These are phyloP conservation scores for Trematosphaeria pertusa DNA, from an alignment of 2,329 filamentous ascomycete genomes.

Conservation along the genomic window DNA sequence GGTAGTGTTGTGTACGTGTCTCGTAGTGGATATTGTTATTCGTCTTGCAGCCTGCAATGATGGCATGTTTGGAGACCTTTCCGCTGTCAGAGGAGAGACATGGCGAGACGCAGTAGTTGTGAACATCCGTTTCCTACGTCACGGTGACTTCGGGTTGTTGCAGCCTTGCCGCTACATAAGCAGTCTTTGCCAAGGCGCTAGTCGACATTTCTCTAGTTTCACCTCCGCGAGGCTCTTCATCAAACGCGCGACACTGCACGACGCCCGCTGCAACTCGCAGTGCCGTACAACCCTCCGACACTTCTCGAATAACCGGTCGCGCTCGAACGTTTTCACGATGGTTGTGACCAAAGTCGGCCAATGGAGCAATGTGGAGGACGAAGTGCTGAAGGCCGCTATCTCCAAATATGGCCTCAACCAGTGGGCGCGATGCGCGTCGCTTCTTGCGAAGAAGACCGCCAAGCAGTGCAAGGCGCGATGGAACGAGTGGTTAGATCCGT, in stretches of 20 bases:
- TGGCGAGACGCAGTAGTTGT: too few relatives aligned
- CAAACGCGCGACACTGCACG: conserved; percentile 6
- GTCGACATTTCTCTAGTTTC: conserved; percentile 11
- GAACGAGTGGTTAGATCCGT: conserved; percentile 97
- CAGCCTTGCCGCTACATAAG: conserved; percentile 12
- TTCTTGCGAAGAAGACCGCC: conserved; percentile 94
- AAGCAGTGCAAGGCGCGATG: conserved; percentile 99
- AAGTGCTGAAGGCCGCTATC: conserved; percentile 84
- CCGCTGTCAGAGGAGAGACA: too few relatives aligned
- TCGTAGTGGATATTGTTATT: too few relatives aligned
- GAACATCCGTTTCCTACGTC: conserved; percentile 12
- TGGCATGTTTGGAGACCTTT: too few relatives aligned
- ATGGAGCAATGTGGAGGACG: conserved; percentile 81
- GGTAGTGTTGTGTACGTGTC: too few relatives aligned
- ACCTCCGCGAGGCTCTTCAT: conserved; percentile 3
- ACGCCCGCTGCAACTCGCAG: conserved; percentile 6
- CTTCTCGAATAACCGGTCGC: neutral
- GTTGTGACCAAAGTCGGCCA: conserved; percentile 72
- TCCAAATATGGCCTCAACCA: conserved; percentile 63
- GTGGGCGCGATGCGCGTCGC: conserved; percentile 97
- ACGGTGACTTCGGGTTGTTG: conserved; percentile 13
- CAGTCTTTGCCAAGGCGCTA: conserved; percentile 6
- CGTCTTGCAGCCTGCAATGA: too few relatives aligned
- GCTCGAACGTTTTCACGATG: conserved; percentile 51
- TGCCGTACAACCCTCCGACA: neutral